These are phyloP conservation scores for Penicillium sp. DNA, from an alignment of 2,329 filamentous ascomycete species.

Conservation along the genomic window DNA sequence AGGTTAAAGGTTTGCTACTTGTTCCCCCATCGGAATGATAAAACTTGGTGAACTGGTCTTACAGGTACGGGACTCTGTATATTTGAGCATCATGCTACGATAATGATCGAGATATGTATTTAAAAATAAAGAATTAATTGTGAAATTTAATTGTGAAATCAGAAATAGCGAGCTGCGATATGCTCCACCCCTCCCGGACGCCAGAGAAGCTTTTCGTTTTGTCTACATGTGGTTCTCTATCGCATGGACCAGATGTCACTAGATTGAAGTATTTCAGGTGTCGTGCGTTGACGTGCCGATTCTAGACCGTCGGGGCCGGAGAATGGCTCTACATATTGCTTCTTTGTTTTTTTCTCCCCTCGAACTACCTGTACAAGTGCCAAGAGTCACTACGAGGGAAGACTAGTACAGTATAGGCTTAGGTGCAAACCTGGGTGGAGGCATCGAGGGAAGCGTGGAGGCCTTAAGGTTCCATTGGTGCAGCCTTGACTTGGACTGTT, in stretches of 20 bases:
- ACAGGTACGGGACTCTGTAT: background rate
- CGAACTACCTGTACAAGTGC: constrained; percentile 5
- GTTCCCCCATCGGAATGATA: background rate
- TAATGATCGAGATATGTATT: background rate
- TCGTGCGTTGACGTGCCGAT: constrained; percentile 4
- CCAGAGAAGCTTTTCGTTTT: background rate
- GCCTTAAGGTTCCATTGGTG: constrained; percentile 8
- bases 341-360: background rate
- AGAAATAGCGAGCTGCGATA: background rate
- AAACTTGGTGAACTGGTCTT: background rate
- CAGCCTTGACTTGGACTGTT: background rate
- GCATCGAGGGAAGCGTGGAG: constrained; percentile 13
- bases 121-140: too few species aligned
- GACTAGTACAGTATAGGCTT: constrained; percentile 13
- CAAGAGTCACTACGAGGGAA: constrained; percentile 8
- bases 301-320: background rate
- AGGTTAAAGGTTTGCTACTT: background rate
- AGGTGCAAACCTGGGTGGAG: constrained; percentile 19
- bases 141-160: background rate
- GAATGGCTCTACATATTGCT: background rate
- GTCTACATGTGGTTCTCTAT: background rate
- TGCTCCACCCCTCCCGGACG: background rate
- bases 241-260: background rate
- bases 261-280: background rate
- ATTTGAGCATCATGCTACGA: background rate